Percentiles rank a stretch among this genome's conserved stretches.
phyloP scores from a whole-genome alignment of 768 basidiomycete genomes.

The Podaxis mareebaensis region DNA sequence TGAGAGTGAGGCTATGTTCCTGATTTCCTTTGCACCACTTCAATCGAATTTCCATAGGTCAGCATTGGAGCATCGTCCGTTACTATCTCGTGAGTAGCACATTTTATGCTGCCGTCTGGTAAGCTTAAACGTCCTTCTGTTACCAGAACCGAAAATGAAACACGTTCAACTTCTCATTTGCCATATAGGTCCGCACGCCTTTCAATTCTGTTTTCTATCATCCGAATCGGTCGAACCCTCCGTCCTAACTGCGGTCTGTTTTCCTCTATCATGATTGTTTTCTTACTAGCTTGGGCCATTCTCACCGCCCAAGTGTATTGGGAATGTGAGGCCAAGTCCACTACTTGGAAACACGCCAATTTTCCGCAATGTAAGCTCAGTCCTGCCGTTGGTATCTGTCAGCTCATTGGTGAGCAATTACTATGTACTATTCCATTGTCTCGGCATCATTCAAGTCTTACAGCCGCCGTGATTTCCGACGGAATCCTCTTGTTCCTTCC shows the following conservation, averaged over 20 bases:
- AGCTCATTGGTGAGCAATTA: background rate
- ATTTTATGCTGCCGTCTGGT: conserved; percentile 43
- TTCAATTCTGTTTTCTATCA: conserved; percentile 42
- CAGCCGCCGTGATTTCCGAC: conserved; percentile 36
- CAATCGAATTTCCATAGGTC: background rate
- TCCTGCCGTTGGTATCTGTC: background rate
- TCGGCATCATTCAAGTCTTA: no score
- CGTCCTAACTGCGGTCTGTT: background rate
- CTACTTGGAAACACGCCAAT: background rate
- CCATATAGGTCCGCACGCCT: conserved; percentile 7
- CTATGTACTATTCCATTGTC: no score
- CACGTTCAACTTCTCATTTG: background rate
- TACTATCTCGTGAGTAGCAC: conserved; percentile 36
- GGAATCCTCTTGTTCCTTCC: conserved; percentile 45
- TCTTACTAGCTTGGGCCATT: conserved; percentile 30
- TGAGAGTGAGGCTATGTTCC: background rate
- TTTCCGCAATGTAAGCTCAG: conserved; percentile 7
- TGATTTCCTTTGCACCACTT: background rate
- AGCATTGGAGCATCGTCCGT: conserved; percentile 22
- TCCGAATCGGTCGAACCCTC: conserved; percentile 42
- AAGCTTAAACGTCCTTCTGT: background rate
- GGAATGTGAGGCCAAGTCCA: conserved; percentile 37
- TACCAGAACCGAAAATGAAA: no score
- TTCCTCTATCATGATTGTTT: conserved; percentile 29
- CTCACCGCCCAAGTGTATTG: conserved; percentile 46